Evolutionary conservation across 768 basidiomycete species (phyloP), one percentile per base, ranked within the genome.

Genomic region (Amanita rubescens): DNA sequence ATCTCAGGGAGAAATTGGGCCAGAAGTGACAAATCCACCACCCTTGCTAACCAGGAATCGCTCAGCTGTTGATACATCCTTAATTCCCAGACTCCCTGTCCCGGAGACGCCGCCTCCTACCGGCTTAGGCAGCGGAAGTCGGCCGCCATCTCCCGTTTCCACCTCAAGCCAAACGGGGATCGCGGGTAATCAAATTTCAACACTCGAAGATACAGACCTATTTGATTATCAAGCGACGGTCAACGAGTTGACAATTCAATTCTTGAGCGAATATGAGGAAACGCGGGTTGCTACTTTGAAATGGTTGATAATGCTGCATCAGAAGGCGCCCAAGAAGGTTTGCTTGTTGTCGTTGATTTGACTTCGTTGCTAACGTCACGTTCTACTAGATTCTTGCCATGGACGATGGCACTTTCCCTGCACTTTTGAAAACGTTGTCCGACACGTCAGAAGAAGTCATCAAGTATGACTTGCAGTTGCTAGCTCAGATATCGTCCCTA

Each of bases 251-350:
- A 96, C 93, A 3, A 74, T 96, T 47, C 94, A 96, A 60, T 94
- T 99, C 65, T 64, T 97, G 69, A 94, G 90, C 67, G 95, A 99
- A 68, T 93, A 90, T 60, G 95, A 96, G 65, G 94, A 97, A 63
- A 98, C 96, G 0, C 75, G 94, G 46, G 91, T 98, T 5, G 93
- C 94, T 24, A 94, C 95, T 2, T 67, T 99, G 60, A 94, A 95
- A 69, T 99, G 96, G 96, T 73, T 99, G 35, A 85, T 96, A 53
- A 99, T 99, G 96, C 71, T 99, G 49, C 96, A 99, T 69, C 90
- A 94, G 66, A 97, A 98, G 63, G 93, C 94, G 11, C 96, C 96
- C 0, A 90, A 87, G 70, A 95, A 95, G 82, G 94, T 88, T 56
- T 43, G 63, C 50, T 10, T 48, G 20, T 17, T 17, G 3, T 38